Percentiles rank a stretch among this genome's conserved stretches.
Conservation (phyloP, 2,329 filamentous ascomycete genomes). For the Emmonsiellopsis sp. region DNA sequence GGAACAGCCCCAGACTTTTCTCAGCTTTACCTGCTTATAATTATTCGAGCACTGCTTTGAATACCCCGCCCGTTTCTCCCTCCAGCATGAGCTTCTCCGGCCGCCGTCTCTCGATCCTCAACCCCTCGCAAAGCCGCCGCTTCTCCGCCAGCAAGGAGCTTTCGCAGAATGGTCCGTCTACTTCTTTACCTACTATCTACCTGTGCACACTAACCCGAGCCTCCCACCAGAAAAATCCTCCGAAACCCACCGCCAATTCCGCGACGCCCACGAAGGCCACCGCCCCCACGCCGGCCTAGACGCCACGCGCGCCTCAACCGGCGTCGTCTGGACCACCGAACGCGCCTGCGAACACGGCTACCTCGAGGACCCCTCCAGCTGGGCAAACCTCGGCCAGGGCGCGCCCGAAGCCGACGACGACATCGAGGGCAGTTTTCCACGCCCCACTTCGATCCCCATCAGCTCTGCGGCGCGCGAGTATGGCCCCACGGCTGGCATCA, state of each 20-base stretch:
- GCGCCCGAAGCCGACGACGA: slow-evolving; percentile 91
- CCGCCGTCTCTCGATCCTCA: slow-evolving; percentile 36
- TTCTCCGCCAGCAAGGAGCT: slow-evolving; percentile 37
- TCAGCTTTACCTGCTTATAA: neutral
- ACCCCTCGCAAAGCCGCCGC: slow-evolving; percentile 27
- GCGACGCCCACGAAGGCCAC: slow-evolving; percentile 82
- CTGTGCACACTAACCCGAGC: neutral
- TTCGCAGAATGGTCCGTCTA: slow-evolving; percentile 13
- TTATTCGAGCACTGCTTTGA: neutral
- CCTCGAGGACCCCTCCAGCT: slow-evolving; percentile 67
- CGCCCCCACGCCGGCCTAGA: slow-evolving; percentile 86
- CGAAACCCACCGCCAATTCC: slow-evolving; percentile 81
- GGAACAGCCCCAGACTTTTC: too few relatives aligned
- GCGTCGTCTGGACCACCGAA: slow-evolving; percentile 69
- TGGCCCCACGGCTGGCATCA: slow-evolving; percentile 88
- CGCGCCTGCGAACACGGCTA: slow-evolving; percentile 84
- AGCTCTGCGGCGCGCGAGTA: slow-evolving; percentile 76
- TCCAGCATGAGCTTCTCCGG: slow-evolving; percentile 38
- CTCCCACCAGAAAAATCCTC: slow-evolving; percentile 60
- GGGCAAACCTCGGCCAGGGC: slow-evolving; percentile 92
- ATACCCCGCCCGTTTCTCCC: neutral
- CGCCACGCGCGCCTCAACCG: slow-evolving; percentile 76
- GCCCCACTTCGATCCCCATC: slow-evolving; percentile 70
- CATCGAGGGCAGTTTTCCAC: slow-evolving; percentile 78
- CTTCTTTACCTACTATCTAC: neutral